Conservation (phyloP, 1,284 basidiomycete species). For the Testicularia cyperi region DNA sequence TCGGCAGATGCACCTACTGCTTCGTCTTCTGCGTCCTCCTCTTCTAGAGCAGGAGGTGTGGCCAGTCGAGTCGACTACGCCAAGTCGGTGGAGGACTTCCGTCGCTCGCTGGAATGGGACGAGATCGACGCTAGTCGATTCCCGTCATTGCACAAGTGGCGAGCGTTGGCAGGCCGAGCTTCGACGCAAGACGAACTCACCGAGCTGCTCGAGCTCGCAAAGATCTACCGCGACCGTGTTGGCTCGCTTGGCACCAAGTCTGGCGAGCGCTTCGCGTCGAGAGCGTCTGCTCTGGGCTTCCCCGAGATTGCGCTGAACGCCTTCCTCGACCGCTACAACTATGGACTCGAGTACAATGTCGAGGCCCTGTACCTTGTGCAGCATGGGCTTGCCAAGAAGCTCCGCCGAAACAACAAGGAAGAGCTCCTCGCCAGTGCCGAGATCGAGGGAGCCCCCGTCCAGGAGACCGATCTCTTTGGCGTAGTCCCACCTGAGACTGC, state of each 20-base stretch:
- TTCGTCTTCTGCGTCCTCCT: constrained; percentile 1
- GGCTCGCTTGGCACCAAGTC: constrained; percentile 9
- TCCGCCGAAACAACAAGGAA: constrained; percentile 1
- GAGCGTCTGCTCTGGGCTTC: constrained; percentile 2
- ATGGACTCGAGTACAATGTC: constrained; percentile 20
- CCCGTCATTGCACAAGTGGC: constrained; percentile 7
- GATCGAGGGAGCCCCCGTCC: constrained; percentile 12
- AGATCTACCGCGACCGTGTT: constrained; percentile 23
- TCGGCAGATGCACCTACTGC: not conserved
- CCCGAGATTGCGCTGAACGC: constrained; percentile 30
- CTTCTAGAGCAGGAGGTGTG: not conserved
- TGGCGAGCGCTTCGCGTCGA: constrained; percentile 1
- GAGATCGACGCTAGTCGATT: constrained; percentile 9
- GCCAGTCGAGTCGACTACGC: constrained; percentile 7
- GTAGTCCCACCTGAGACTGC: not conserved
- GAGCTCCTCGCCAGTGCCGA: constrained; percentile 13
- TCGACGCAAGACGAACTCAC: constrained; percentile 6
- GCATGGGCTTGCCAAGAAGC: constrained; percentile 5
- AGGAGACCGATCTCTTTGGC: constrained; percentile 12
- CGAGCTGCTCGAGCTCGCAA: constrained; percentile 11
- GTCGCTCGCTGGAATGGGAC: constrained; percentile 7
- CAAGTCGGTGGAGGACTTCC: constrained; percentile 4
- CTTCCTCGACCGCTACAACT: constrained; percentile 20
- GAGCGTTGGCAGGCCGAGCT: constrained; percentile 6
- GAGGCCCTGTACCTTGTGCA: constrained; percentile 15